Evolutionary conservation across 2,329 filamentous ascomycete genomes (phyloP), one percentile per base, ranked within the genome.

Genomic region (Aspergillus eucalypticola): DNA sequence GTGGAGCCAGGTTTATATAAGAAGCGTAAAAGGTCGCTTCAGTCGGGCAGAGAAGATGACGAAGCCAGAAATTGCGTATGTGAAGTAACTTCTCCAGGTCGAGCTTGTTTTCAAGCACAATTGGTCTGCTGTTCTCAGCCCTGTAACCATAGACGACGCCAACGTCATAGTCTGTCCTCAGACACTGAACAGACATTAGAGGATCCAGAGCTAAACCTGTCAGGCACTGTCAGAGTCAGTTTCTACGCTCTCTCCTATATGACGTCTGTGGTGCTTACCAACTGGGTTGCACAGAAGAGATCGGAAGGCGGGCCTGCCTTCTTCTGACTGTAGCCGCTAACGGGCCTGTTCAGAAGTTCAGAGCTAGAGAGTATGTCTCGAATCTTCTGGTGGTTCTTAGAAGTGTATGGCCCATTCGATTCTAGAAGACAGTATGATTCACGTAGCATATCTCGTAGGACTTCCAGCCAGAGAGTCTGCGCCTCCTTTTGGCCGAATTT

Each of bases 51-150:
- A 75, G 67, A 7, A 80, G 59, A 62, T 79, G 76, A 3, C 72
- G 69, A 38, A 77, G 73, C 76, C 76, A 80, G 60, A 79, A 79
- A 59, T 76, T 76, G 13, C 76, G 72, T 17, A 79, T 73, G 41
- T 78, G 73, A 23, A 79, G 57, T n/a, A 79, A 49, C 7, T 64
- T 68, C 25, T 64, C 19, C 4, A 77, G 63, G 44, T 77, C 64
- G 3, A 77, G 58, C 1, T 61, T 54, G 0, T 64, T 58, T 3
- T 64, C 56, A 3, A 60, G 35, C 19, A 72, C 64, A 13, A 70
- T 62, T 3, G 67, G 58, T 2, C 32, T 48, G 6, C 41, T 53
- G 11, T 42, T 21, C 8, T 52, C 27, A 1, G 41, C 15, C 5
- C 27, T 44, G 35, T 65, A 67, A 27, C 66, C 66, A 41, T 74